Evolutionary conservation across 306 rosid species (phyloP), one percentile per base, ranked within the genome.

Genomic region (Alnus glutinosa): DNA sequence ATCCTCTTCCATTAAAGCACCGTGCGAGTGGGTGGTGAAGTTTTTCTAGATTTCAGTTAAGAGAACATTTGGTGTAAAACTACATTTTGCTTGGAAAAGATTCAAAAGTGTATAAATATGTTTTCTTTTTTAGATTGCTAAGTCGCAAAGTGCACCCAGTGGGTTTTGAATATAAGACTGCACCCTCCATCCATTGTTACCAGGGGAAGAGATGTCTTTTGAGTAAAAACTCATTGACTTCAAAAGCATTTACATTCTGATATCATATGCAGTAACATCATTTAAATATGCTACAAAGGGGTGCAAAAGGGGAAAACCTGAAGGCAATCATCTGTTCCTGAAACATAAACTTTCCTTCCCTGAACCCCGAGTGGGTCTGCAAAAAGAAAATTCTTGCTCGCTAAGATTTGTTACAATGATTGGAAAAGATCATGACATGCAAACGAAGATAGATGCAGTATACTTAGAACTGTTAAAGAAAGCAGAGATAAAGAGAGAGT

Each of bases 311-410:
- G 72, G 72, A 63, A 75, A 73, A 94, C 98, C 99, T 95, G 96
- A 74, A 50, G 30, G 83, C 97, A 86, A 42, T 85, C 92, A 75
- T 89, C 90, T 74, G 63, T 39, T 81, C 97, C 98, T 73, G 93
- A 19, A 80, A 55, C 86, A 71, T 81, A 15, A 84, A 92, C 90
- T 82, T 91, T 92, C 84, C 98, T 93, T 80, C 98, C 98, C 81
- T 94, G 98, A 80, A 94, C 91, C 70, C 98, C 98, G 86, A 92
- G 92, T 46, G 89, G 77, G 75, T 94, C 98, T 94, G 88, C 86
- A 66, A 48, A 84, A 63, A 64, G 10, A 77, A 83, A 71, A 74
- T 36, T 48, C 57, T 59, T 55, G 18, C 71, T 66, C 61, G 18
- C 11, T 75, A 54, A 61, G 85, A 55, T 62, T 73, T 63, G 49